These are phyloP conservation scores for Pelargonium nanum DNA, from an alignment of 345 rosid genomes.

Conservation along the genomic window DNA sequence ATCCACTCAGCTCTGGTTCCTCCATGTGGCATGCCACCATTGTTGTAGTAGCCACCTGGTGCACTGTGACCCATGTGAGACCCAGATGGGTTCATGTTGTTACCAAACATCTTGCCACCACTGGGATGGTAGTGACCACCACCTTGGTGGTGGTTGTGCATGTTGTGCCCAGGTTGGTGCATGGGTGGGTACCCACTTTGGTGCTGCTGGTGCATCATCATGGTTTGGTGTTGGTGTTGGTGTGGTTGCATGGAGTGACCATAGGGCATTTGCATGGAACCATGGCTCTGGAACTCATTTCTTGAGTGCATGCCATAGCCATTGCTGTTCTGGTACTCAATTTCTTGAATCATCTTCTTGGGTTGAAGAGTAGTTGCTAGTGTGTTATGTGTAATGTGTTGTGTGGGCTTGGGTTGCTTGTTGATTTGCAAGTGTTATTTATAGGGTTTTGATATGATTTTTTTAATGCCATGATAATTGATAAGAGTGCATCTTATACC, in stretches of 20 bases:
- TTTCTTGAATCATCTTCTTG: not conserved
- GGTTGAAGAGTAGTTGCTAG: too few relatives aligned
- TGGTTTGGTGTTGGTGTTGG: not conserved
- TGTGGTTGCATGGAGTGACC: not conserved
- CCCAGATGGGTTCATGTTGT: not conserved
- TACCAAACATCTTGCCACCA: not conserved
- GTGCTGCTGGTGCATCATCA: not conserved
- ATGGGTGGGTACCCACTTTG: conserved; percentile 6
- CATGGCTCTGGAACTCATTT: conserved; percentile 5
- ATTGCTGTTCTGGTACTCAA: conserved; percentile 3
- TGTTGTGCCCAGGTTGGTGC: too few relatives aligned
- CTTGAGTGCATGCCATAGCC: conserved; percentile 9
- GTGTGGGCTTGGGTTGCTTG: not conserved
- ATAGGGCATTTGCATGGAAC: conserved; percentile 5
- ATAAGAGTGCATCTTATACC: too few relatives aligned
- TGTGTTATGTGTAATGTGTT: not conserved
- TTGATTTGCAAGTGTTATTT: conserved; percentile 1
- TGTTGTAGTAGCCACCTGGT: not conserved
- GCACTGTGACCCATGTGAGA: not conserved
- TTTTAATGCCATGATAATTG: too few relatives aligned
- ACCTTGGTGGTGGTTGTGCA: not conserved
- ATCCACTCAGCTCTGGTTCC: not conserved
- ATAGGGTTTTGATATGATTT: not conserved
- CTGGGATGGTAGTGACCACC: not conserved
- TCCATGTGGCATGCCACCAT: not conserved